Conservation (phyloP, 805 yeast genomes). For the Yamadazyma olivae region DNA sequence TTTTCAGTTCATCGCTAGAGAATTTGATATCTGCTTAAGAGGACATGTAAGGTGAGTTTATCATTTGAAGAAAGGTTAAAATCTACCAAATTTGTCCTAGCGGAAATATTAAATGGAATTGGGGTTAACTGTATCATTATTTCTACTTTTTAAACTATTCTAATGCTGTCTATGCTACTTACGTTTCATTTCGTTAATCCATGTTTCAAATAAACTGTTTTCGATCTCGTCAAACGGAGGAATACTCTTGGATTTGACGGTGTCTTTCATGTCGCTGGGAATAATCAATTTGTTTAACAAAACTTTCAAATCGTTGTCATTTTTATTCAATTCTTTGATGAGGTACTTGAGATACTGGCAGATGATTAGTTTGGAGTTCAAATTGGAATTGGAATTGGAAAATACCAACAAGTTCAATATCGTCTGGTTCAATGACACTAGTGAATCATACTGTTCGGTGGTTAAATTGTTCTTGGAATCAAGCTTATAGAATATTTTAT, state of each 20-base stretch:
- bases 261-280: conserved; percentile 25
- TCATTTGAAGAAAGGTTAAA: no score
- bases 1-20: no score
- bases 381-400: conserved; percentile 15
- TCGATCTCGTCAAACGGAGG: conserved; percentile 38
- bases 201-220: conserved; percentile 34
- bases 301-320: conserved; percentile 7
- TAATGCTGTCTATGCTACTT: no score
- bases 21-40: no score
- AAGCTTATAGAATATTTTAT: conserved; percentile 39
- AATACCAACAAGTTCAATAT: conserved; percentile 27
- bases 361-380: conserved; percentile 22
- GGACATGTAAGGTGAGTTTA: no score
- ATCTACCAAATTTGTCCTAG: no score
- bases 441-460: conserved; percentile 32
- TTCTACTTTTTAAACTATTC: neutral
- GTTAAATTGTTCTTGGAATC: conserved; percentile 28
- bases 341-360: conserved; percentile 40
- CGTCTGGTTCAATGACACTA: conserved; percentile 36
- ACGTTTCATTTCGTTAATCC: conserved; percentile 39
- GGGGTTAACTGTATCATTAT: no score
- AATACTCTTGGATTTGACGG: conserved; percentile 5
- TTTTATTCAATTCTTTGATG: conserved; percentile 32
- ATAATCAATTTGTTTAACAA: conserved; percentile 30
- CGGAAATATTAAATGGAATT: no score